A percentile compares a stretch with the other conserved stretches of the same genome.
phyloP scores from a whole-genome alignment of 495 filamentous ascomycete genomes.

The Glarea lozoyensis region DNA sequence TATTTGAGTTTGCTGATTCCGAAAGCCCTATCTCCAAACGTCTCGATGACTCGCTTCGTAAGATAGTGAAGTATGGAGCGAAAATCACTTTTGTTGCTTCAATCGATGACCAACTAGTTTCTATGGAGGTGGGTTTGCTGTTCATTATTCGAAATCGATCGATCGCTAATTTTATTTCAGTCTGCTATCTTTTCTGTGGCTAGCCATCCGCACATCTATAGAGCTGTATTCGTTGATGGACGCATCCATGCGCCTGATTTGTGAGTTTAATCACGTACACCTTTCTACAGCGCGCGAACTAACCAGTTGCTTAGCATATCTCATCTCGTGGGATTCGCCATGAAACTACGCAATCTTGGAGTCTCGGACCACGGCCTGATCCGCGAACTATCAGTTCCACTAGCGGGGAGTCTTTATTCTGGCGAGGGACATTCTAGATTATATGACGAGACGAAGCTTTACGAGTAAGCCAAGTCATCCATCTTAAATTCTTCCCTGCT shows the following conservation, averaged over 20 bases:
- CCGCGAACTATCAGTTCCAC: constrained; percentile 76
- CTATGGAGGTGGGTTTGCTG: constrained; percentile 55
- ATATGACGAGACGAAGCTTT: constrained; percentile 86
- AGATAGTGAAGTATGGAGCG: constrained; percentile 65
- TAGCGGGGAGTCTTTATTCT: constrained; percentile 84
- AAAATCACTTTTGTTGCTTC: constrained; percentile 81
- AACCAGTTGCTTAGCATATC: constrained; percentile 47
- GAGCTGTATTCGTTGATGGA: constrained; percentile 91
- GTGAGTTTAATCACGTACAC: constrained; percentile 36
- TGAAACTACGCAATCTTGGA: constrained; percentile 89
- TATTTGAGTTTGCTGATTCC: constrained; percentile 82
- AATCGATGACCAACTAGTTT: constrained; percentile 94
- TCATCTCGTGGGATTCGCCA: constrained; percentile 83
- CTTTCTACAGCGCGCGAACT: constrained; percentile 1
- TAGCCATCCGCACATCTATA: constrained; percentile 83
- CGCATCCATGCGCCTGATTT: constrained; percentile 90
- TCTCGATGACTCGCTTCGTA: constrained; percentile 66
- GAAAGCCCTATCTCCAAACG: constrained; percentile 73
- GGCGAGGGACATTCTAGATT: constrained; percentile 91
- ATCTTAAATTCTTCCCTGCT: neutral
- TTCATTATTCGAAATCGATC: neutral
- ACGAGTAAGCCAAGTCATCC: constrained; percentile 50
- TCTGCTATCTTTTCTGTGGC: constrained; percentile 78
- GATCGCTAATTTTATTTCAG: constrained; percentile 33
- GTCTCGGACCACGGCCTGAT: constrained; percentile 89